Conservation (phyloP, 1,284 basidiomycete genomes). For the Schizophyllum commune region DNA sequence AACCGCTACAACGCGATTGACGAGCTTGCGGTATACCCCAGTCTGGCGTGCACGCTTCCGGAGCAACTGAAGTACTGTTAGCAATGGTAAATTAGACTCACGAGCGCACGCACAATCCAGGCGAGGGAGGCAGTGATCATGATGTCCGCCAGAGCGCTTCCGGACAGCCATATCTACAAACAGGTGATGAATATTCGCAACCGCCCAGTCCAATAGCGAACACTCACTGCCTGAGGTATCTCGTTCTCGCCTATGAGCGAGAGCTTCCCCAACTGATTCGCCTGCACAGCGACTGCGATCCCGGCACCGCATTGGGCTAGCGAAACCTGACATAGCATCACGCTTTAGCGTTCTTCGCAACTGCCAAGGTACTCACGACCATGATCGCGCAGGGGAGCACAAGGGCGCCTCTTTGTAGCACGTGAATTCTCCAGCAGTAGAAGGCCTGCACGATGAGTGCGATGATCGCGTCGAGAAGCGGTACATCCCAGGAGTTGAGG, state of each 20-base stretch:
- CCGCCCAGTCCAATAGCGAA: neutral
- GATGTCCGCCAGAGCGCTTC: constrained; percentile 11
- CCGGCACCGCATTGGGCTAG: constrained; percentile 10
- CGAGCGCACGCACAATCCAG: constrained; percentile 9
- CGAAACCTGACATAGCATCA: constrained; percentile 6
- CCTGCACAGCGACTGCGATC: constrained; percentile 9
- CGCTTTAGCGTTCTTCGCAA: neutral
- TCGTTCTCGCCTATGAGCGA: constrained; percentile 11
- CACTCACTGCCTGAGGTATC: constrained; percentile 8
- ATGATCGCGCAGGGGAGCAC: constrained; percentile 4
- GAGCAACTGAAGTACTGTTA: constrained; percentile 3
- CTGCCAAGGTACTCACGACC: neutral
- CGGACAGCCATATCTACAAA: constrained; percentile 12
- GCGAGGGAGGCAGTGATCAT: constrained; percentile 10
- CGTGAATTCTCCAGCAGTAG: constrained; percentile 13
- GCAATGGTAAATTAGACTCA: neutral
- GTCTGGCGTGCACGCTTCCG: neutral
- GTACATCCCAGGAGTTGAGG: constrained; percentile 16
- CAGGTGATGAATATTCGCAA: neutral
- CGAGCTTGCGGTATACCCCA: constrained; percentile 1
- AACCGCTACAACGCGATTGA: constrained; percentile 9
- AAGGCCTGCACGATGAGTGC: constrained; percentile 13
- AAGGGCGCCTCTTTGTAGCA: constrained; percentile 2
- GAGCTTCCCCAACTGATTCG: constrained; percentile 10
- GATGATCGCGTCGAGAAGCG: constrained; percentile 12